Evolutionary conservation across 768 basidiomycete species (phyloP).

Genomic region (Kondoa malvinella): DNA sequence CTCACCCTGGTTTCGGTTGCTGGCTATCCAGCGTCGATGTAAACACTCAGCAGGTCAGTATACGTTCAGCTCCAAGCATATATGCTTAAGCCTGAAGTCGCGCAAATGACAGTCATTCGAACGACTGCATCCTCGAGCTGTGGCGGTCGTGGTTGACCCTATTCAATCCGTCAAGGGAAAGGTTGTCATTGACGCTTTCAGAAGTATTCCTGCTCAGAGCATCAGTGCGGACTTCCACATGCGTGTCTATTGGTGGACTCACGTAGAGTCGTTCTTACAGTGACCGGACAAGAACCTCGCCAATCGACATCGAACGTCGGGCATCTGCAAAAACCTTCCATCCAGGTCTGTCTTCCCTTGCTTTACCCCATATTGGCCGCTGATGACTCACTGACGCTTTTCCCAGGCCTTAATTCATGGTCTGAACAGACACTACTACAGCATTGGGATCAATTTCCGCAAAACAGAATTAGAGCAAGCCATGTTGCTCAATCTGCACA

Average conservation of each 20-base stretch:
- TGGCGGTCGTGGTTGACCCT: constrained; percentile 93
- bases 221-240: constrained; percentile 40
- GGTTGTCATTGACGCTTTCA: constrained; percentile 97
- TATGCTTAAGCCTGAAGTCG: neutral
- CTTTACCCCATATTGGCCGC: neutral
- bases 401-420: constrained; percentile 52
- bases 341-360: constrained; percentile 45
- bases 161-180: constrained; percentile 95
- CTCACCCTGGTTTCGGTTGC: constrained; percentile 97
- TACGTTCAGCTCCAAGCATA: constrained; percentile 13
- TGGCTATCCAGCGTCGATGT: constrained; percentile 98
- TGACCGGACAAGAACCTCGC: constrained; percentile 80
- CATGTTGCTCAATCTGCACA: constrained; percentile 98
- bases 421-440: constrained; percentile 94
- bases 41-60: constrained; percentile 81
- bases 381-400: neutral
- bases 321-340: constrained; percentile 97
- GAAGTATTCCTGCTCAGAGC: constrained; percentile 78
- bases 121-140: constrained; percentile 74
- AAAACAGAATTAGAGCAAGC: constrained; percentile 96
- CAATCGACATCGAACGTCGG: constrained; percentile 98
- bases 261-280: constrained; percentile 23
- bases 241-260: neutral
- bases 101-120: constrained; percentile 74
- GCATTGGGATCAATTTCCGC: constrained; percentile 90